Evolutionary conservation across 1,139 yeast species (phyloP), one percentile per base, ranked within the genome.

Genomic region (Pichia sp.): DNA sequence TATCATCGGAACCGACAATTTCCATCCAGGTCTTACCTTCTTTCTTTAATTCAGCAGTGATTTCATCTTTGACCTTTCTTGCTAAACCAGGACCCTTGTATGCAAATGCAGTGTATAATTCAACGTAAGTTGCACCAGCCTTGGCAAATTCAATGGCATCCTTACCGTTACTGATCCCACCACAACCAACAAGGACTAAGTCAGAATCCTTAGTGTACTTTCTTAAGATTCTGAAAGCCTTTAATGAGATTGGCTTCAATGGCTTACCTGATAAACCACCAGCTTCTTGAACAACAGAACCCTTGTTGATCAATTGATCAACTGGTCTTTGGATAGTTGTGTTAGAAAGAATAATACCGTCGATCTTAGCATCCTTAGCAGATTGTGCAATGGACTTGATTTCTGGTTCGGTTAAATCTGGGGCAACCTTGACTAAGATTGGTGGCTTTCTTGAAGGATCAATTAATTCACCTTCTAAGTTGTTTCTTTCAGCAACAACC

Each of bases 231-330:
- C 73, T 75, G 58, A 91, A 73, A 0, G 96, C 95, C 54, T 78
- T 69, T 51, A 91, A 70, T 1, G 96, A 74, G 50, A 79, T 73
- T 38, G 91, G 93, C 67, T 91, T 91, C 51, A 91, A 74, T n/a
- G 98, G 98, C 49, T 78, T 77, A 21, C 99, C 99, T 1, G 96
- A 87, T 36, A 91, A 75, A 0, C 99, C 99, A 48, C 99, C 99
- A 6, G 81, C 68, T 67, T 91, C 85, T 37, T 67, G 57, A 22
- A 74, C 68, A 37, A 80, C 65, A 6, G 62, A 56, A 50, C 74
- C 76, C 11, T 70, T 62, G 11, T 88, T 79, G 40, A 73, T 70
- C 55, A 88, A 68, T 8, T 66, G 56, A 1, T 66, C 71, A 6
- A 48, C 56, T 4, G 96, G 95, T 63, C 99, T 79, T 59, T 82